Evolutionary conservation across 108 stramenopile species (phyloP), one percentile per base, ranked within the genome.

Genomic region (Chaetoceros tenuissimus): DNA sequence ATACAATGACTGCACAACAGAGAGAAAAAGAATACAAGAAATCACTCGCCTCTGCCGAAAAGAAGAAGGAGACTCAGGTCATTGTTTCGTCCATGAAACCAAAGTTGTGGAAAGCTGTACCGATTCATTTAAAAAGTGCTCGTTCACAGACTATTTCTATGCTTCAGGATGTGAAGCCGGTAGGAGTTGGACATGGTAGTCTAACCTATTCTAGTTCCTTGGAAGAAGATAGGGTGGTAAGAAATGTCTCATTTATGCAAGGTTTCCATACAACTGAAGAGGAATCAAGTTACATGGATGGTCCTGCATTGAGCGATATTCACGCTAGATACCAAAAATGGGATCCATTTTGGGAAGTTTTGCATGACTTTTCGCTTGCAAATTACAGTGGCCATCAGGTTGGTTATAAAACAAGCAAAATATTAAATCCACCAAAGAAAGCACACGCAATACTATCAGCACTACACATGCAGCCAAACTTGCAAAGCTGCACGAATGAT

Each of bases 281-380:
- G 5, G 8, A 40, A 10, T 40, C 8, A 5, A 40, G 34, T 40
- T 10, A 10, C 13, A 10, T 40, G 13, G 8, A 40, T 40, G 34
- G 34, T 40, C 34, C 34, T 40, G 34, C 5, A 10, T 40, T 40
- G 34, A 13, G 13, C 13, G 13, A 40, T 5, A 40, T 40, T 10
- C 13, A 40, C 34, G 34, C 5, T 40, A 5, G 34, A 10, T 40
- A 40, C 34, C 5, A 5, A 40, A 16, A 7, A n/a, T 49, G 48
- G 48, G 48, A 49, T 49, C 48, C 48, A 21, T 49, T 23, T 18
- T 49, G 48, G 48, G 48, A 49, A 21, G 48, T 49, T 16, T 7
- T 49, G 7, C 48, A 49, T 3, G 48, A 49, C 19, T 49, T 49
- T 7, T 23, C 22, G 7, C 23, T 24, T 7, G 48, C 13, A n/a